phyloP scores from a whole-genome alignment of 1,139 yeast genomes.

The Scheffersomyces titani region DNA sequence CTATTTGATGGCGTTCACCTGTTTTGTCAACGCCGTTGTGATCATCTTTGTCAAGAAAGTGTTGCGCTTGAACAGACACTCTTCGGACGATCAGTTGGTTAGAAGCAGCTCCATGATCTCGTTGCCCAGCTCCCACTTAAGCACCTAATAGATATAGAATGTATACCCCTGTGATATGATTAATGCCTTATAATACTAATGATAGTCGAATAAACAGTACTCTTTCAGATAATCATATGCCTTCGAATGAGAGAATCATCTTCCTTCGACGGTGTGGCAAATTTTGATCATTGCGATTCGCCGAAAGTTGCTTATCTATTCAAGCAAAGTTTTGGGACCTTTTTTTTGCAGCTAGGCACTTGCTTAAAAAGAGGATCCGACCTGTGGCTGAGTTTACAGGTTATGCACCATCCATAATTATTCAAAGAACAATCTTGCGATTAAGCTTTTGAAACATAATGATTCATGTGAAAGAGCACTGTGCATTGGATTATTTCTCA shows the following conservation, averaged over 20 bases:
- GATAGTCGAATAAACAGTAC: background rate
- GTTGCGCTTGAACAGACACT: background rate
- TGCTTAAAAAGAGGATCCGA: background rate
- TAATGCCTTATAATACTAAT: background rate
- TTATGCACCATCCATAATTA: background rate
- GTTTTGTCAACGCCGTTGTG: background rate
- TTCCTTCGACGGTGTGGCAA: background rate
- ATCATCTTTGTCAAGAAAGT: background rate
- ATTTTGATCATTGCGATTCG: background rate
- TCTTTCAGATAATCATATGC: too few relatives aligned
- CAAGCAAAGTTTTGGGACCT: too few relatives aligned
- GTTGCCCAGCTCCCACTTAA: background rate
- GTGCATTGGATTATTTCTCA: background rate
- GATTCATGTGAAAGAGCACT: background rate
- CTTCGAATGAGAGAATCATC: background rate
- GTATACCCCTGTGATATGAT: background rate
- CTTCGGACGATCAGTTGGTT: background rate
- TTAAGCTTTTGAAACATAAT: background rate
- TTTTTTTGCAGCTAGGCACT: background rate
- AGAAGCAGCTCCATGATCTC: background rate
- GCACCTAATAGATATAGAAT: background rate
- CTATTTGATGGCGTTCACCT: background rate
- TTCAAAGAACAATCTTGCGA: background rate
- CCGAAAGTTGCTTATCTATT: background rate
- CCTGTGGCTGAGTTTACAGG: background rate